Evolutionary conservation across 495 filamentous ascomycete species (phyloP), one percentile per base, ranked within the genome.

Genomic region (Hapsidospora chrysogenum): DNA sequence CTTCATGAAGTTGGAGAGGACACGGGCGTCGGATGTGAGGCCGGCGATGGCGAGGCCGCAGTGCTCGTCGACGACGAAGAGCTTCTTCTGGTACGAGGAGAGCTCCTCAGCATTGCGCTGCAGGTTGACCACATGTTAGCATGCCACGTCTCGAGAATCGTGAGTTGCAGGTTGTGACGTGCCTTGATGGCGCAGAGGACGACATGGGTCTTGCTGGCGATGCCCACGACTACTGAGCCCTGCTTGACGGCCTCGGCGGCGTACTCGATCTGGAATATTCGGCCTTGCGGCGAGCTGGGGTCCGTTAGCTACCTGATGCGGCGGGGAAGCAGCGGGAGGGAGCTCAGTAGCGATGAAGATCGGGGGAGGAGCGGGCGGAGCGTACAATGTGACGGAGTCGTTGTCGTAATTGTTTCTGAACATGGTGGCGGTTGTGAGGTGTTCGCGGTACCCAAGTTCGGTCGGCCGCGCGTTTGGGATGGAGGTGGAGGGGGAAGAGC

Each of bases 321-420:
- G 14, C 4, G 20, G 28, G 18, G 25, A 15, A 31, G 31, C 17
- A 20, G 33, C 10, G 18, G 29, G 33, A 33, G 35, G 31, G 39
- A 25, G 21, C 33, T 22, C 15, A 18, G 9, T 25, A 30, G 29
- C 28, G 17, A 28, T 29, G 15, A 17, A 31, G n/a, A 21, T n/a
- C n/a, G n/a, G n/a, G n/a, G n/a, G n/a, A n/a, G n/a, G n/a, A n/a
- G n/a, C n/a, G n/a, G n/a, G n/a, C 23, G 36, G 41, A 45, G 58
- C 72, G 62, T 71, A 95, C 86, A 96, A 97, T 63, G 89, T 97
- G 60, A 97, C 87, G 22, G 85, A 86, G 65, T 97, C 89, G 72
- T 96, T 97, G 64, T 97, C 89, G 70, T 97, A 97, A 63, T 96
- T 95, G 67, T 97, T 97, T 62, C 89, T 74, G 68, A 97, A 97